A percentile compares a stretch with the other conserved stretches of the same genome.
These are phyloP conservation scores for Boletellus ananiceps DNA, from an alignment of 768 basidiomycete species.

Conservation along the genomic window DNA sequence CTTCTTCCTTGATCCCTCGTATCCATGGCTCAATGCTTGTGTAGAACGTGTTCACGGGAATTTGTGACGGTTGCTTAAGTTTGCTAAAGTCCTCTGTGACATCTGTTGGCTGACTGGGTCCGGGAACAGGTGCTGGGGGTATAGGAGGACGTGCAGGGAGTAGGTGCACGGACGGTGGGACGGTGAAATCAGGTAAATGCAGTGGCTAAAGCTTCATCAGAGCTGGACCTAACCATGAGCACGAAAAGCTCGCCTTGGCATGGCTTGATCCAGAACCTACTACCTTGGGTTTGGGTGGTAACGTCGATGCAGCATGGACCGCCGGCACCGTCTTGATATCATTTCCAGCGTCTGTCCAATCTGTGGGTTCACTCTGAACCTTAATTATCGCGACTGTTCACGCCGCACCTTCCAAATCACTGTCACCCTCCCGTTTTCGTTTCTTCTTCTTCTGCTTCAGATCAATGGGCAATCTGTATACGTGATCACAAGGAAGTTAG, in stretches of 20 bases:
- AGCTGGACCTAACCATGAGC: background rate
- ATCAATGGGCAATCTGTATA: constrained; percentile 41
- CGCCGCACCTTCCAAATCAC: constrained; percentile 61
- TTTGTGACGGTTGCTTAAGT: constrained; percentile 69
- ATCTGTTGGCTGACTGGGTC: constrained; percentile 78
- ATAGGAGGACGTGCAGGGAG: constrained; percentile 60
- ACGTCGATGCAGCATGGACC: constrained; percentile 33
- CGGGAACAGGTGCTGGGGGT: constrained; percentile 61
- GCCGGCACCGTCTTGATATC: constrained; percentile 60
- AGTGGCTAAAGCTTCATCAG: constrained; percentile 24
- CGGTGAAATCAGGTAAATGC: constrained; percentile 55
- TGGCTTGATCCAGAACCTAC: constrained; percentile 40
- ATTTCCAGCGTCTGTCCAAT: constrained; percentile 43
- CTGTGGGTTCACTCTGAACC: constrained; percentile 5
- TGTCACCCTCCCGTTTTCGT: constrained; percentile 76
- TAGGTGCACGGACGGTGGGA: constrained; percentile 48
- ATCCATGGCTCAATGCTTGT: constrained; percentile 86
- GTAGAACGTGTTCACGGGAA: constrained; percentile 74
- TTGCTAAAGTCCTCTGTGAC: constrained; percentile 90
- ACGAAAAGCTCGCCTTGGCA: constrained; percentile 43
- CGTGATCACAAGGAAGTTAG: background rate
- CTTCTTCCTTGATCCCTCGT: constrained; percentile 88
- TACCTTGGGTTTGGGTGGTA: constrained; percentile 55
- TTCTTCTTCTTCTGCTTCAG: constrained; percentile 81
- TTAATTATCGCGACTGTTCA: constrained; percentile 3